Conservation (phyloP, 208 protist species). For the Borovskyia barvae region DNA sequence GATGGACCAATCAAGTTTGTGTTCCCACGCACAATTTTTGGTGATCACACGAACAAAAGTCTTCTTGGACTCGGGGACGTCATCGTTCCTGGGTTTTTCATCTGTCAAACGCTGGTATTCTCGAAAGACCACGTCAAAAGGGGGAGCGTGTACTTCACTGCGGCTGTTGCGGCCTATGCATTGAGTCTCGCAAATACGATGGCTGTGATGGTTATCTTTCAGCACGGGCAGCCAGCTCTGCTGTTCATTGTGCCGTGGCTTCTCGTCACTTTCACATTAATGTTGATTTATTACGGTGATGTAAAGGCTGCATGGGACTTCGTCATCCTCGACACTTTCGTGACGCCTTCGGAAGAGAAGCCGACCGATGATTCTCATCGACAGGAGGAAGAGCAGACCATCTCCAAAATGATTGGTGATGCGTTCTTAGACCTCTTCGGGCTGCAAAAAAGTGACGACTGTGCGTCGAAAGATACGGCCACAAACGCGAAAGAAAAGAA, state of each 20-base stretch:
- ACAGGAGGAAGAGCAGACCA: conserved; percentile 23
- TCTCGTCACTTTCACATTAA: conserved; percentile 55
- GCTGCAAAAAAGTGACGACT: conserved; percentile 16
- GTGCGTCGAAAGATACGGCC: conserved; percentile 9
- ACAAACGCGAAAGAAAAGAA: conserved; percentile 28
- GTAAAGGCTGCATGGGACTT: conserved; percentile 53
- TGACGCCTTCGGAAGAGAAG: conserved; percentile 2
- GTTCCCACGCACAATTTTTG: conserved; percentile 89
- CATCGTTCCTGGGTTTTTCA: conserved; percentile 95
- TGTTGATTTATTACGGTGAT: conserved; percentile 60
- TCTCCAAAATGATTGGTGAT: conserved; percentile 22
- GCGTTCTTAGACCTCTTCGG: conserved; percentile 47
- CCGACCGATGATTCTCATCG: neutral
- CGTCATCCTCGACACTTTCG: conserved; percentile 29
- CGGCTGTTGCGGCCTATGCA: conserved; percentile 84
- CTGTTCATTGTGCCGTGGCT: conserved; percentile 92
- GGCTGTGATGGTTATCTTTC: conserved; percentile 94
- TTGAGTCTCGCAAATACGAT: conserved; percentile 93
- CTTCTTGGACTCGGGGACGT: conserved; percentile 97
- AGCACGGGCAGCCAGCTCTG: conserved; percentile 92
- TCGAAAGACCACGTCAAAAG: conserved; percentile 62
- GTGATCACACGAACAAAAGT: conserved; percentile 67
- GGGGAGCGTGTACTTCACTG: conserved; percentile 86
- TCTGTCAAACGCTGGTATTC: conserved; percentile 94
- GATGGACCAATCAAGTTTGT: conserved; percentile 96